Base-by-base conservation (phyloP, 768 basidiomycete genomes). In the Cystofilobasidium capitatum region DNA sequence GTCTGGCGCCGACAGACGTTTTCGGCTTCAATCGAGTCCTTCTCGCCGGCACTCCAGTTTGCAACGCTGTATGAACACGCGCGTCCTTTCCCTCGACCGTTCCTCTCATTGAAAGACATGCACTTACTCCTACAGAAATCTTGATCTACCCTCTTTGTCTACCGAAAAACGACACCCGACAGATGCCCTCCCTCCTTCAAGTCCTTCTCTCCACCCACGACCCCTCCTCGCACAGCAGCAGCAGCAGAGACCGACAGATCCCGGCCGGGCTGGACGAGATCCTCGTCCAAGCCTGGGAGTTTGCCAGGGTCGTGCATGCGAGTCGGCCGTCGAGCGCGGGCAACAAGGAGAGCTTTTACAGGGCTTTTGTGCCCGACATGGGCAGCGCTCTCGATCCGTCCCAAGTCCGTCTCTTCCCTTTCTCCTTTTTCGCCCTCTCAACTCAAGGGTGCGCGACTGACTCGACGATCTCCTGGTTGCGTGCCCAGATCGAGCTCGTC, bases 1-100 rank as follows among this genome's bases (percentile, higher is more conserved):
- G 89, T 92, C 24, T 92, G 90, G 90, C 84, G 90, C 29, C 83
- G 89, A 14, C 89, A 92, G 75, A 91, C 89, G 3, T 91, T 90
- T 78, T 86, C 87, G 14, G 89, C 89, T 0, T 88, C 89, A 5
- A 87, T 92, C 62, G 88, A 90, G 39, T 75, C 82, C 0, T 86
- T 85, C 76, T 85, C 88, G 0, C 82, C 85, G 8, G 85, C 86
- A 60, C 87, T 89, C 82, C 81, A 84, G 0, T 72, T 81, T 35
- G 81, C 78, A 75, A 86, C 91, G 73, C 80, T 92, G 54, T 75
- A 78, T 24, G 90, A 91, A 47, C 47, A 62, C 22, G 61, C 47
- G 3, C n/a, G 61, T 62, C 42, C 1, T 35, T 22, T 26, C 3
- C 33, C 42, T 16, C 3, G 20, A 20, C 26, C 40, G 9, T 37